Conservation (phyloP, 208 protist genomes). For the Crithidia mellificae region DNA sequence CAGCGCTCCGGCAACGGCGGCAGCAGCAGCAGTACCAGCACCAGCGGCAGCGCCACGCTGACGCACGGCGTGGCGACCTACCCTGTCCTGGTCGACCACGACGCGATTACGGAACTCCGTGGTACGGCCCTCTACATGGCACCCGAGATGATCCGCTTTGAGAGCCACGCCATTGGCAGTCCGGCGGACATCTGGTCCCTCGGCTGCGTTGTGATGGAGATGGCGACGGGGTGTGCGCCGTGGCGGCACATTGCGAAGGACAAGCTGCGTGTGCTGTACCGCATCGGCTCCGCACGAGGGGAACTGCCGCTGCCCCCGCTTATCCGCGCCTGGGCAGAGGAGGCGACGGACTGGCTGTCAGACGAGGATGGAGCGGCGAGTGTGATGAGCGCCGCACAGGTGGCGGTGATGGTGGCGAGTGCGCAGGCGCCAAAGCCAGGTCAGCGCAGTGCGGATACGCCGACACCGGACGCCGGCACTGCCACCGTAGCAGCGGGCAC, state of each 20-base stretch:
- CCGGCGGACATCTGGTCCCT: constrained; percentile 84
- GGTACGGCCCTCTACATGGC: constrained; percentile 88
- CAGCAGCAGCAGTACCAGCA: neutral
- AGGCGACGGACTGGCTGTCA: constrained; percentile 42
- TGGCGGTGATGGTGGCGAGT: neutral
- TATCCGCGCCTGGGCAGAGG: constrained; percentile 42
- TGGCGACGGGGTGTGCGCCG: constrained; percentile 68
- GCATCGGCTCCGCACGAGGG: constrained; percentile 54
- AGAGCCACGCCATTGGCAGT: constrained; percentile 55
- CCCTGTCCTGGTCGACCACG: constrained; percentile 55
- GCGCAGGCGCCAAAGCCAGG: neutral
- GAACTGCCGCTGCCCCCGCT: constrained; percentile 72
- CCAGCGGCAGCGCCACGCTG: neutral
- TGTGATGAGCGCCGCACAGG: neutral
- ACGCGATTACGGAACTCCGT: constrained; percentile 76
- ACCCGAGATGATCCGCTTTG: constrained; percentile 82
- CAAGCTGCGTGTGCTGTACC: constrained; percentile 61
- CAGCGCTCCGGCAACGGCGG: too few relatives aligned
- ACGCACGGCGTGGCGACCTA: constrained; percentile 17
- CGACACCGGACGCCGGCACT: neutral
- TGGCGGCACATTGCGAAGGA: constrained; percentile 69
- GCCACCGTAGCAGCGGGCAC: neutral
- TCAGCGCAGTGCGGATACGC: too few relatives aligned
- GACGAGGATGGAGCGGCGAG: neutral
- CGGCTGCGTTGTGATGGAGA: constrained; percentile 85